phyloP scores from a whole-genome alignment of 1,139 yeast species.

The Diutina neorugosa region DNA sequence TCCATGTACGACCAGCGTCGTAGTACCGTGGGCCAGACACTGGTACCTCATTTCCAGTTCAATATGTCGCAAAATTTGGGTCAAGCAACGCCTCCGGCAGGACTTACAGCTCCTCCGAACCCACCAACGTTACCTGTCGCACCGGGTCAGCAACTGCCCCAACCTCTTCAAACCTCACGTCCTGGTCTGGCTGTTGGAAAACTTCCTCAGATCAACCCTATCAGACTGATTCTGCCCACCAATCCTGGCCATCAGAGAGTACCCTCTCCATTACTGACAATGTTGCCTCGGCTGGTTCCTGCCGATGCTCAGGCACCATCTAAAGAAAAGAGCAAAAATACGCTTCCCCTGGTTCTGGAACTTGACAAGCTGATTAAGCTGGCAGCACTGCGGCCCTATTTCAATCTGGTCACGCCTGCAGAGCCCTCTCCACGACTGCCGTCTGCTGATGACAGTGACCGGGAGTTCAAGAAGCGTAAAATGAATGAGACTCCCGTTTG shows the following conservation, averaged over 20 bases:
- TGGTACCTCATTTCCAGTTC: neutral
- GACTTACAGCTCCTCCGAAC: neutral
- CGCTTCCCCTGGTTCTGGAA: conserved; percentile 26
- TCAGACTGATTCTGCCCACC: conserved; percentile 3
- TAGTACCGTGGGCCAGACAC: neutral
- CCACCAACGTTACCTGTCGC: neutral
- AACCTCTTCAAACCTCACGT: neutral
- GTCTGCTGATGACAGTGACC: neutral
- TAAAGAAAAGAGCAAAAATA: conserved; percentile 8
- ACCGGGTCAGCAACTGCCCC: conserved; percentile 1
- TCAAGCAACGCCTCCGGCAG: neutral
- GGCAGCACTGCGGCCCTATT: neutral
- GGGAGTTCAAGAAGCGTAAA: conserved; percentile 4
- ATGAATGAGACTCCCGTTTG: conserved; percentile 1
- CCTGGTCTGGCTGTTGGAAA: neutral
- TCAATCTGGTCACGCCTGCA: neutral
- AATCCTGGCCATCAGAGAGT: neutral
- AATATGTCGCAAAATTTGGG: neutral
- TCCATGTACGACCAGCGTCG: conserved; percentile 2
- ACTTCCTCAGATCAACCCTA: conserved; percentile 1
- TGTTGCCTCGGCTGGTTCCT: conserved; percentile 3
- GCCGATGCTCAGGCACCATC: neutral
- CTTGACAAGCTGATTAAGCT: conserved; percentile 21
- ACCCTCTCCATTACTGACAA: conserved; percentile 1
- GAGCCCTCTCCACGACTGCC: neutral